Percentiles rank a stretch among this genome's conserved stretches.
These are phyloP conservation scores for Sutorius australiensis DNA, from an alignment of 768 basidiomycete species.

Conservation along the genomic window DNA sequence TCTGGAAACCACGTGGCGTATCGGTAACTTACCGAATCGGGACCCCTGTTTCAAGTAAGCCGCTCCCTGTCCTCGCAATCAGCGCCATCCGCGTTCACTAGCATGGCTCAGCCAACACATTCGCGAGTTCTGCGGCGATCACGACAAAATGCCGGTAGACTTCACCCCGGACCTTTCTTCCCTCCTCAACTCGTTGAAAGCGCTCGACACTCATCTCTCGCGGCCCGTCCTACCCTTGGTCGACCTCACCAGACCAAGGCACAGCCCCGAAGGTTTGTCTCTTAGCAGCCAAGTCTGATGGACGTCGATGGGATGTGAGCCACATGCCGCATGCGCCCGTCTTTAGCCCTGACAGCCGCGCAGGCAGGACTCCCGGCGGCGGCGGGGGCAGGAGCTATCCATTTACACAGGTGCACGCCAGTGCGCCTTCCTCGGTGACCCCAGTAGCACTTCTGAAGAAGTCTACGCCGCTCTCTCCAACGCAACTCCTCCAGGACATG, in stretches of 20 bases:
- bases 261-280: slow-evolving; percentile 80
- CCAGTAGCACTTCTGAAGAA: slow-evolving; percentile 84
- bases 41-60: too few relatives aligned
- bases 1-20: too few relatives aligned
- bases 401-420: slow-evolving; percentile 89
- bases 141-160: slow-evolving; percentile 5
- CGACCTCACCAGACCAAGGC: slow-evolving; percentile 90
- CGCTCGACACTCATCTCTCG: slow-evolving; percentile 72
- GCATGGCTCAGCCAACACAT: background rate
- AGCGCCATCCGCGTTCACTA: too few relatives aligned
- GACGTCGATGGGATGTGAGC: slow-evolving; percentile 75
- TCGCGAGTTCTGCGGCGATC: background rate
- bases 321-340: slow-evolving; percentile 3
- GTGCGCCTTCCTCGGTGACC: slow-evolving; percentile 77
- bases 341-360: slow-evolving; percentile 1
- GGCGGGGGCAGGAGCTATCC: slow-evolving; percentile 83
- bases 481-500: slow-evolving; percentile 91
- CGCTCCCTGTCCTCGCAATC: too few relatives aligned
- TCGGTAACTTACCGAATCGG: too few relatives aligned
- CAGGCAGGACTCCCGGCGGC: too few relatives aligned
- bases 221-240: slow-evolving; percentile 83
- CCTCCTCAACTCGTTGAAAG: slow-evolving; percentile 66
- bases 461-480: slow-evolving; percentile 75
- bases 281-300: slow-evolving; percentile 60
- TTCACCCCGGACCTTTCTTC: slow-evolving; percentile 55